Conservation (phyloP, 305 asterid genomes). For the Ruellia speciosa region DNA sequence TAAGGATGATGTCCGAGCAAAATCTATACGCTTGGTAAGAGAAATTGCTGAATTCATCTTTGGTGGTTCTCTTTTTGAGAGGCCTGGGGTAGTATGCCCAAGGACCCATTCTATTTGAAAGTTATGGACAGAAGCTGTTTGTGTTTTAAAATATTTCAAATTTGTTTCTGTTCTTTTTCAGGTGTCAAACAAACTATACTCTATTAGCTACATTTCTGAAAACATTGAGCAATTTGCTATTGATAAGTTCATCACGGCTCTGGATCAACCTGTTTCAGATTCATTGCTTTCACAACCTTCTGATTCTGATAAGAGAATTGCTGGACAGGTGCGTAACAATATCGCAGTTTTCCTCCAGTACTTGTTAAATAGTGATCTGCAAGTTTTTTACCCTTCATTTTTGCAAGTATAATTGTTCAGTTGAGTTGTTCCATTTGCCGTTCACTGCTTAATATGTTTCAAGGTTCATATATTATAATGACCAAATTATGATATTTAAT, state of each 20-base stretch:
- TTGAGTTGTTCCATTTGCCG: background rate
- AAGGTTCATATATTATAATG: too few species aligned
- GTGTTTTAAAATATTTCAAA: slow-evolving; percentile 17
- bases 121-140: slow-evolving; percentile 19
- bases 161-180: slow-evolving; percentile 31
- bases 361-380: background rate
- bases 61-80: too few species aligned
- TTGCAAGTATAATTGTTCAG: background rate
- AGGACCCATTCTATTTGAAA: slow-evolving; percentile 11
- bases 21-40: slow-evolving; percentile 93
- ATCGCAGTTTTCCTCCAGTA: background rate
- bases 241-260: slow-evolving; percentile 66
- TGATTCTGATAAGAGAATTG: slow-evolving; percentile 44
- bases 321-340: slow-evolving; percentile 44
- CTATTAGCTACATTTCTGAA: slow-evolving; percentile 53
- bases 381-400: background rate
- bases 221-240: slow-evolving; percentile 76
- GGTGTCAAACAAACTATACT: slow-evolving; percentile 86
- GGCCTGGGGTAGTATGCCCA: too few species aligned
- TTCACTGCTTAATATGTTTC: too few species aligned
- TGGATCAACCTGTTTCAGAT: slow-evolving; percentile 46
- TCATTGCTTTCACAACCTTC: slow-evolving; percentile 41
- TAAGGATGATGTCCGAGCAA: slow-evolving; percentile 80
- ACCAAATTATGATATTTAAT: background rate
- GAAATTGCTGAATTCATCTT: slow-evolving; percentile 18